Evolutionary conservation across 1,139 yeast genomes (phyloP), one percentile per base, ranked within the genome.

Genomic region (Arxiozyma bovina): DNA sequence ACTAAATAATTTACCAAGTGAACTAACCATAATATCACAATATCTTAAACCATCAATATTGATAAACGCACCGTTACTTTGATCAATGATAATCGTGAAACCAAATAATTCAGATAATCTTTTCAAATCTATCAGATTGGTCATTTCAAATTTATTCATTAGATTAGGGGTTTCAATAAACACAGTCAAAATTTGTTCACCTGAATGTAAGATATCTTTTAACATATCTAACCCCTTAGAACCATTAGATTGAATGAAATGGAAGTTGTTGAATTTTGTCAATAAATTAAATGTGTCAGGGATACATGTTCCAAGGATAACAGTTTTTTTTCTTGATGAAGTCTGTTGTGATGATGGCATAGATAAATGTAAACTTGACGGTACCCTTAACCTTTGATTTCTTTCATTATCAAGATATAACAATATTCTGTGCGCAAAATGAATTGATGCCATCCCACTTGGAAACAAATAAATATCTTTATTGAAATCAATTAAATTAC

Each of bases 111-210:
- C 82, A 6, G 96, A 84, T 57, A 93, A 76, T 55, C 75, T 66
- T 55, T 84, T 78, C 54, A 90, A 78, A 61, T 81, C 78, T 52
- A 69, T 69, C 64, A 93, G 74, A 67, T 93, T 81, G 1, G 97
- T 96, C 42, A 96, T 84, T 64, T 83, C 86, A 61, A 93, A 75
- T 38, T 34, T 30, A 57, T 90, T 74, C 12, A 98, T 98, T 69
- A 91, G 91, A 0, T 96, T 86, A 0, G 99, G 99, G 61, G 95
- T 85, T 71, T 94, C 99, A 66, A 96, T 86, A 67, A 88, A 88
- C 44, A 93, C 77, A 60, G 83, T 75, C 48, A 90, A 76, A 45
- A 83, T 80, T 53, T 75, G 73, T 58, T 80, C 85, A 3, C 96
- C 96, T 0, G 73, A 58, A 54, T 76, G 79, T 56, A 93, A 75